Evolutionary conservation across 306 rosid species (phyloP).

Genomic region (Cajanus cajan): DNA sequence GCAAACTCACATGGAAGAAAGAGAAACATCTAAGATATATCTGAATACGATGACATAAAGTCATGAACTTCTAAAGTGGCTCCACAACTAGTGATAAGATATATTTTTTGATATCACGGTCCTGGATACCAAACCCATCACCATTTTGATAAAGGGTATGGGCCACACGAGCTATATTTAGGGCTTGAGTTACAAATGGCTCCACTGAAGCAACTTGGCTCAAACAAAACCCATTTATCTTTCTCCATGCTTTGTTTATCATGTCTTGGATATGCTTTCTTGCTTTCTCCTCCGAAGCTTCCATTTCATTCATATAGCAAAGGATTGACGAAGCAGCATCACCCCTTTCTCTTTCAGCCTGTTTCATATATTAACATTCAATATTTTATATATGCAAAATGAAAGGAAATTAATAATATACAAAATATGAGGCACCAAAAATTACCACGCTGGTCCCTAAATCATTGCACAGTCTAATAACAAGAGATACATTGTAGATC

Average conservation of each 20-base stretch:
- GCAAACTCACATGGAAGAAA: no score
- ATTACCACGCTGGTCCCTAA: constrained; percentile 35
- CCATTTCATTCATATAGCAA: constrained; percentile 53
- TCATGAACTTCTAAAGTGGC: constrained; percentile 30
- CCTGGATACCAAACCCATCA: constrained; percentile 57
- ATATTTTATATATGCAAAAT: background rate
- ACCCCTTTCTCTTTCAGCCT: constrained; percentile 68
- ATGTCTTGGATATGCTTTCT: constrained; percentile 3
- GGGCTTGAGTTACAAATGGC: background rate
- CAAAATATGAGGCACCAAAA: background rate
- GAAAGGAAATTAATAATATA: background rate
- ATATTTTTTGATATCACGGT: constrained; percentile 26
- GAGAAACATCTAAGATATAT: no score
- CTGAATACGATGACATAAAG: no score
- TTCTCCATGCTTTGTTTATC: background rate
- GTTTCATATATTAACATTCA: background rate
- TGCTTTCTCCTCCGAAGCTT: constrained; percentile 48
- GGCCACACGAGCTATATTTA: background rate
- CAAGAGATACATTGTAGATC: constrained; percentile 33
- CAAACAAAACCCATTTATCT: background rate
- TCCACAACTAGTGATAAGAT: constrained; percentile 45
- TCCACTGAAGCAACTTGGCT: background rate
- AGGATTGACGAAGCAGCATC: constrained; percentile 58
- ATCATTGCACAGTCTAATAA: constrained; percentile 47
- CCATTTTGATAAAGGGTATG: constrained; percentile 17